These are phyloP conservation scores for Lactarius vividus DNA, from an alignment of 768 basidiomycete species.

Conservation along the genomic window DNA sequence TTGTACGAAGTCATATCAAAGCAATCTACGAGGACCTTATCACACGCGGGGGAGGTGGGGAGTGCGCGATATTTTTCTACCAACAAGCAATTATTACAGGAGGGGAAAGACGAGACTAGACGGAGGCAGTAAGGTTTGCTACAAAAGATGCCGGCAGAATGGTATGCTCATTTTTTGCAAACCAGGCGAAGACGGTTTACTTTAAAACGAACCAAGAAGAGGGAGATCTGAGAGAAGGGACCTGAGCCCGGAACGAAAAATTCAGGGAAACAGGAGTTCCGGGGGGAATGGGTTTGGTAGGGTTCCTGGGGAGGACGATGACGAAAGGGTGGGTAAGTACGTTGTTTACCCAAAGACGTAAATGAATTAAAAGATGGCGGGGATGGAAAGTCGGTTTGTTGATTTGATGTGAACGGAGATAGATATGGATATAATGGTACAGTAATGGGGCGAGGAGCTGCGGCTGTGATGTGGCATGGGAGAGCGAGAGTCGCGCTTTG, in stretches of 20 bases:
- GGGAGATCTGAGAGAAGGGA: conserved; percentile 16
- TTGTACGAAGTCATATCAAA: conserved; percentile 19
- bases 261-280: conserved; percentile 22
- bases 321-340: conserved; percentile 25
- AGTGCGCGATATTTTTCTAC: conserved; percentile 17
- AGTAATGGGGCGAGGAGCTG: conserved; percentile 17
- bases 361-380: conserved; percentile 24
- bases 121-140: conserved; percentile 18
- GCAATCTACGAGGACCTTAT: conserved; percentile 17
- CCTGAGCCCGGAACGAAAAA: conserved; percentile 14
- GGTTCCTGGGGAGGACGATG: conserved; percentile 23
- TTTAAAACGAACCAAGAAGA: conserved; percentile 17
- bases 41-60: conserved; percentile 13
- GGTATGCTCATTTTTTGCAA: conserved; percentile 6
- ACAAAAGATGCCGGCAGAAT: conserved; percentile 20
- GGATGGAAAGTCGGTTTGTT: conserved; percentile 24
- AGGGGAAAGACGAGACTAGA: neutral
- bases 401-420: conserved; percentile 28
- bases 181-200: conserved; percentile 18
- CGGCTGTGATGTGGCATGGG: conserved; percentile 29
- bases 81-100: neutral
- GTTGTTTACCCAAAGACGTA: conserved; percentile 27
- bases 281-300: conserved; percentile 23
- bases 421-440: conserved; percentile 26
- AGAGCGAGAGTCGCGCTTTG: conserved; percentile 24